Percentiles rank a stretch among this genome's conserved stretches.
Conservation (phyloP, 257 asterid species). For the Ocimum tenuiflorum region DNA sequence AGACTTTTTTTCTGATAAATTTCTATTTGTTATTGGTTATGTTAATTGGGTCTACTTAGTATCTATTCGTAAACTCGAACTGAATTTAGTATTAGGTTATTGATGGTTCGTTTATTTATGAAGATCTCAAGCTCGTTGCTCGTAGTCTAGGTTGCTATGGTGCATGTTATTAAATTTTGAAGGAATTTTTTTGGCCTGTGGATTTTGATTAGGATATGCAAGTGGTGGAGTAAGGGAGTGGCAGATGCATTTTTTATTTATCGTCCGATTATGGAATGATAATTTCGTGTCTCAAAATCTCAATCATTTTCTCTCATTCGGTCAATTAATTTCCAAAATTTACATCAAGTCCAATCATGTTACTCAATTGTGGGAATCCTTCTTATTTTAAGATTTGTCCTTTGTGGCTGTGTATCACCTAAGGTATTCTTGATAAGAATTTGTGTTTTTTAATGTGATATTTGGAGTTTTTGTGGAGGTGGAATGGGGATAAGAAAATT, state of each 20-base stretch:
- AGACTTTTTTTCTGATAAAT: not conserved
- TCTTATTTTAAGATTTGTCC: not conserved
- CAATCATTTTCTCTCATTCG: not conserved
- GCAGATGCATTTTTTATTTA: too few species aligned
- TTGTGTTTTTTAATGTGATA: too few species aligned
- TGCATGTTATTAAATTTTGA: not conserved
- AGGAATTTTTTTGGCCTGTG: too few species aligned
- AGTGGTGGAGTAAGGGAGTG: not conserved
- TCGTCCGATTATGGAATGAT: not conserved
- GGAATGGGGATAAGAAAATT: not conserved
- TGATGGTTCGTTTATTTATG: not conserved
- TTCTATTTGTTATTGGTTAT: not conserved
- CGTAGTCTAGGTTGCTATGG: not conserved
- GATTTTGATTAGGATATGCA: not conserved
- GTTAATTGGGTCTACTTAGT: not conserved
- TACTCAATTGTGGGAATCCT: too few species aligned
- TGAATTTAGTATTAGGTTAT: not conserved
- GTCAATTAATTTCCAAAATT: not conserved
- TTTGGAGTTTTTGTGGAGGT: not conserved
- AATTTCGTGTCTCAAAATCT: not conserved
- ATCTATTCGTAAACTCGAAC: not conserved
- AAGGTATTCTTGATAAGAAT: not conserved
- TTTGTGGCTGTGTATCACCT: not conserved
- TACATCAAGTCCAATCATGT: not conserved
- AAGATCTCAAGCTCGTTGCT: not conserved